A percentile compares a stretch with the other conserved stretches of the same genome.
Evolutionary conservation across 352 stramenopile species (phyloP).

Genomic region (Elongisporangium undulatum): DNA sequence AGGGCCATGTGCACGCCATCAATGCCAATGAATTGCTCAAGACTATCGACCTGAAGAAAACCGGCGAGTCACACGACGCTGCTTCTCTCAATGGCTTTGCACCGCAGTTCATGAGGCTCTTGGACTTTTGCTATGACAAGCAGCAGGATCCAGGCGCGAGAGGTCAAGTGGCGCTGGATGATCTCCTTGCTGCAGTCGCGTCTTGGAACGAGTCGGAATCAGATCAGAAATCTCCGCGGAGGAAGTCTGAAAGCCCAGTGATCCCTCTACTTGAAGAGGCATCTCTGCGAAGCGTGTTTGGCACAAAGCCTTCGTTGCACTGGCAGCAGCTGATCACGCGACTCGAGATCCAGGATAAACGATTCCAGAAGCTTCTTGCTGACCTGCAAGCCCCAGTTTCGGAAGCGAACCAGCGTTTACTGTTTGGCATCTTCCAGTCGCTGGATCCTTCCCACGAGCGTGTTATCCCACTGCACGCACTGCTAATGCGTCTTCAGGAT

Average conservation of each 20-base stretch:
- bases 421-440: slow-evolving; percentile 28
- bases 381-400: slow-evolving; percentile 21
- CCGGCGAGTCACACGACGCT: not conserved
- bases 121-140: slow-evolving; percentile 23
- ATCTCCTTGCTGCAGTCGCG: not conserved
- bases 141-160: slow-evolving; percentile 16
- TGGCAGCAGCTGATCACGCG: slow-evolving; percentile 59
- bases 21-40: slow-evolving; percentile 32
- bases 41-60: slow-evolving; percentile 11
- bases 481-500: slow-evolving; percentile 26
- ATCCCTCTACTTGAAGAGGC: slow-evolving; percentile 3
- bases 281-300: slow-evolving; percentile 12
- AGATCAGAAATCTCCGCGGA: not conserved
- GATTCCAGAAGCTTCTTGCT: slow-evolving; percentile 31
- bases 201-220: not conserved
- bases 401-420: slow-evolving; percentile 9
- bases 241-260: not conserved
- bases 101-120: not conserved
- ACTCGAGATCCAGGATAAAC: slow-evolving; percentile 27
- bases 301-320: slow-evolving; percentile 25
- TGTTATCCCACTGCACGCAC: slow-evolving; percentile 31
- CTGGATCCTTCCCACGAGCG: slow-evolving; percentile 41
- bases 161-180: slow-evolving; percentile 12
- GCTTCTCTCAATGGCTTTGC: not conserved
- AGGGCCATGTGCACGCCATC: slow-evolving; percentile 41